Evolutionary conservation across 2,329 filamentous ascomycete genomes (phyloP), one percentile per base, ranked within the genome.

Genomic region (Cyclaneusma minus): DNA sequence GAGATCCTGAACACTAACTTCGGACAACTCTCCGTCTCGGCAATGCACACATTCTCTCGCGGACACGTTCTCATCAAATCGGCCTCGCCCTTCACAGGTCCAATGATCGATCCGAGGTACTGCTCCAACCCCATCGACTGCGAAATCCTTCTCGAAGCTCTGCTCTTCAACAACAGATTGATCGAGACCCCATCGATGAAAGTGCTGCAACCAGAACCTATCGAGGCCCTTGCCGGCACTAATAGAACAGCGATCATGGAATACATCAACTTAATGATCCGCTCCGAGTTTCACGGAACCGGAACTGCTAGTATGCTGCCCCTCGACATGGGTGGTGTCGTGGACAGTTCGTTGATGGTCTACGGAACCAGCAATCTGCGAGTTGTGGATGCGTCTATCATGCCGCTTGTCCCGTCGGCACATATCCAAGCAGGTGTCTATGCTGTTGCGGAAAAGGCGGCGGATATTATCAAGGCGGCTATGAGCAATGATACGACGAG

Each of bases 301-400:
- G 42, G 41, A 16, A 34, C 35, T 12, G 36, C 36, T 16, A 36
- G 37, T 9, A 43, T 42, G 36, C n/a, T 40, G 23, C 32, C 37
- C 8, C 33, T 30, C 10, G 30, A 36, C 9, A 20, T 31, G 21
- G 41, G 42, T 11, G 41, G 41, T 1, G 40, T 44, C 5, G 42
- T 44, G 7, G 39, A 42, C 30, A 24, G 32, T 8, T 28, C 29
- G 23, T 35, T 44, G 12, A 28, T 32, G n/a, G 42, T 44, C 4
- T 43, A 43, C 23, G 39, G 42, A 9, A 39, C 35, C 2, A 30
- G 33, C 17, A 40, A 37, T 9, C 29, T 44, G 14, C 30, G 40
- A 20, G 31, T 43, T 17, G 36, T 39, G 9, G 42, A 44, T 39
- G 38, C 36, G 7, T 32, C 39, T 3, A 37, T 42, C 14, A 33